Conservation (phyloP, 1,284 basidiomycete species). For the Trichosporon asahii region DNA sequence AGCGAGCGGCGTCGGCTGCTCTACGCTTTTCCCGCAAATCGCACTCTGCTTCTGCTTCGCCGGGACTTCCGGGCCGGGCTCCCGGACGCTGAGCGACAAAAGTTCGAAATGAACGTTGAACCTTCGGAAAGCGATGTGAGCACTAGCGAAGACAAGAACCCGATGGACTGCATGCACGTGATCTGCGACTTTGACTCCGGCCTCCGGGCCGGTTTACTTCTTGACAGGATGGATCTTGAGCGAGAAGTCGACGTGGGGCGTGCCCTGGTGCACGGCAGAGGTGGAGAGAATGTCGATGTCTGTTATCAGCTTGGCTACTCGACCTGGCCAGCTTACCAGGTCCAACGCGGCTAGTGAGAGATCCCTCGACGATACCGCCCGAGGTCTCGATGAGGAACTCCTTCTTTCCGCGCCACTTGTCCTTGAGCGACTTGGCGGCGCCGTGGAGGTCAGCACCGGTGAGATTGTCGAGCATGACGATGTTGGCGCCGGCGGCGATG, state of each 20-base stretch:
- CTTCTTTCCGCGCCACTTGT: slow-evolving; percentile 59
- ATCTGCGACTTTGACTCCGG: not conserved
- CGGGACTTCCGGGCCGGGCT: not conserved
- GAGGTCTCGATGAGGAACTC: slow-evolving; percentile 87
- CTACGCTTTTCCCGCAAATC: not conserved
- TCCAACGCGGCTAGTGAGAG: slow-evolving; percentile 55
- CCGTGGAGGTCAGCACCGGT: slow-evolving; percentile 68
- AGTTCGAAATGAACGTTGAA: not conserved
- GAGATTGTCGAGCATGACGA: slow-evolving; percentile 97
- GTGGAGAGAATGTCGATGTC: slow-evolving; percentile 93
- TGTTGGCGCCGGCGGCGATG: slow-evolving; percentile 91
- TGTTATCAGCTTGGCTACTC: slow-evolving; percentile 40
- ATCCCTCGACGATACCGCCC: slow-evolving; percentile 78
- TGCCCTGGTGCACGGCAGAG: slow-evolving; percentile 78
- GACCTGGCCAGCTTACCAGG: slow-evolving; percentile 28
- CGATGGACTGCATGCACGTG: slow-evolving; percentile 5
- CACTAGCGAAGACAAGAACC: not conserved
- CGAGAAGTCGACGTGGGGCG: slow-evolving; percentile 88
- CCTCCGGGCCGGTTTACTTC: not conserved
- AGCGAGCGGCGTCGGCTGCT: not conserved
- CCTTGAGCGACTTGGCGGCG: slow-evolving; percentile 67
- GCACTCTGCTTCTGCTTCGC: no score
- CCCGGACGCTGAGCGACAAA: no score
- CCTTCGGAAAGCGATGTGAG: no score
- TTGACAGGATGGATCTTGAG: slow-evolving; percentile 49